Conservation (phyloP, 2,329 filamentous ascomycete species). For the Phialocephala sp. region DNA sequence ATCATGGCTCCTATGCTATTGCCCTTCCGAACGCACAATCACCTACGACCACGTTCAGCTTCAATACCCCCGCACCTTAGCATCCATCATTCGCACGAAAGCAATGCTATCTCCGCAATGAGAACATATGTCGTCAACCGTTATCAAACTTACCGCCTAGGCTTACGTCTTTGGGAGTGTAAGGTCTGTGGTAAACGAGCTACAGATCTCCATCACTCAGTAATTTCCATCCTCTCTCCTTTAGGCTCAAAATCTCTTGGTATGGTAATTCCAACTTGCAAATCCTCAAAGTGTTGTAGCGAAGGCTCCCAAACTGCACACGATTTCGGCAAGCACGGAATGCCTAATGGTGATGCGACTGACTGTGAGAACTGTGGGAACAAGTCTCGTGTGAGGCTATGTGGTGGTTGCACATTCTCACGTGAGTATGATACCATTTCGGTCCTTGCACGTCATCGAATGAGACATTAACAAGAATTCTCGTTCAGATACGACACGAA, state of each 20-base stretch:
- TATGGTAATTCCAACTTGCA: slow-evolving; percentile 14
- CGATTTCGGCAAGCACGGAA: slow-evolving; percentile 14
- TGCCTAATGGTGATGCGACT: neutral
- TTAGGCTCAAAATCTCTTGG: slow-evolving; percentile 10
- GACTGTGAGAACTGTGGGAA: slow-evolving; percentile 20
- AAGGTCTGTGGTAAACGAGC: slow-evolving; percentile 11
- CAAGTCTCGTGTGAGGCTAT: slow-evolving; percentile 16
- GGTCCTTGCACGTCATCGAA: neutral
- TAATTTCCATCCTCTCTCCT: slow-evolving; percentile 13
- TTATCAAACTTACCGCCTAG: slow-evolving; percentile 16
- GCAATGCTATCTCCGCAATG: neutral
- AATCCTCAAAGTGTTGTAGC: slow-evolving; percentile 2
- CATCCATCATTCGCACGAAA: neutral
- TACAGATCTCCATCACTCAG: slow-evolving; percentile 14
- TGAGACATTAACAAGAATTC: neutral
- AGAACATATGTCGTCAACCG: slow-evolving; percentile 10
- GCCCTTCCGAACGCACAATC: no score
- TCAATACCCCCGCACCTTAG: neutral
- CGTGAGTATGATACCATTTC: slow-evolving; percentile 9
- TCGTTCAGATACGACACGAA: neutral
- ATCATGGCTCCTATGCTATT: neutral
- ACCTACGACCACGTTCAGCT: neutral
- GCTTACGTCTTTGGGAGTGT: slow-evolving; percentile 12
- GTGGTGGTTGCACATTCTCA: slow-evolving; percentile 17
- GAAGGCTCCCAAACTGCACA: slow-evolving; percentile 14